Evolutionary conservation across 1,284 basidiomycete species (phyloP).

Genomic region (Earliella scabrosa): DNA sequence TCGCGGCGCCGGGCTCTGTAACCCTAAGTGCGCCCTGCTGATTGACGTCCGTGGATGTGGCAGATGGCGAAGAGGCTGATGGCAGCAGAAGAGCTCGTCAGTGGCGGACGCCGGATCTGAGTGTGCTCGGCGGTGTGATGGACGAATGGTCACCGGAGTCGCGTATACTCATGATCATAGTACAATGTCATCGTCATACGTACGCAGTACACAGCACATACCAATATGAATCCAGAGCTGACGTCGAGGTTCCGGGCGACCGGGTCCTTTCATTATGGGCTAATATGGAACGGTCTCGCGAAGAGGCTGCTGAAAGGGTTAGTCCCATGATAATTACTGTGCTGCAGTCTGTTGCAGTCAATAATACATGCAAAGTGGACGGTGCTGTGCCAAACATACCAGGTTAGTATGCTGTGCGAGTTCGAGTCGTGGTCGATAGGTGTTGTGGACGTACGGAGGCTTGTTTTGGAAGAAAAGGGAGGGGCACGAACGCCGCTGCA

Average conservation of each 20-base stretch:
- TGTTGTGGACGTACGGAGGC: not conserved
- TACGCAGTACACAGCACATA: no score
- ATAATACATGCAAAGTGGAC: not conserved
- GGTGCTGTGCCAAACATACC: no score
- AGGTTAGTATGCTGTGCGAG: no score
- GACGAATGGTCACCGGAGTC: conserved; percentile 37
- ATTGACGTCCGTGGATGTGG: conserved; percentile 10
- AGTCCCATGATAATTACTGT: not conserved
- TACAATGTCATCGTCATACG: no score
- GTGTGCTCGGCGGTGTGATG: conserved; percentile 33
- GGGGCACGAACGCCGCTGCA: not conserved
- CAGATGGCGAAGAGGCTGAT: conserved; percentile 70
- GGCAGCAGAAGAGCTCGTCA: conserved; percentile 59
- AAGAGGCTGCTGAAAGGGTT: not conserved
- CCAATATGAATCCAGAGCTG: no score
- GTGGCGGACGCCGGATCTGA: conserved; percentile 26
- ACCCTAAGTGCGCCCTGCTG: not conserved
- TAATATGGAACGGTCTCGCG: not conserved
- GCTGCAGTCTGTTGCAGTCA: conserved; percentile 15
- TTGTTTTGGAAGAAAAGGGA: no score
- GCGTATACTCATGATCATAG: no score
- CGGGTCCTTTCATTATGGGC: not conserved
- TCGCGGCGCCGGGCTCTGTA: conserved; percentile 13
- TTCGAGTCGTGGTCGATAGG: no score
- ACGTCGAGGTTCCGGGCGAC: conserved; percentile 11